These are phyloP conservation scores for Cercospora zeina DNA, from an alignment of 2,329 filamentous ascomycete species.

Conservation along the genomic window DNA sequence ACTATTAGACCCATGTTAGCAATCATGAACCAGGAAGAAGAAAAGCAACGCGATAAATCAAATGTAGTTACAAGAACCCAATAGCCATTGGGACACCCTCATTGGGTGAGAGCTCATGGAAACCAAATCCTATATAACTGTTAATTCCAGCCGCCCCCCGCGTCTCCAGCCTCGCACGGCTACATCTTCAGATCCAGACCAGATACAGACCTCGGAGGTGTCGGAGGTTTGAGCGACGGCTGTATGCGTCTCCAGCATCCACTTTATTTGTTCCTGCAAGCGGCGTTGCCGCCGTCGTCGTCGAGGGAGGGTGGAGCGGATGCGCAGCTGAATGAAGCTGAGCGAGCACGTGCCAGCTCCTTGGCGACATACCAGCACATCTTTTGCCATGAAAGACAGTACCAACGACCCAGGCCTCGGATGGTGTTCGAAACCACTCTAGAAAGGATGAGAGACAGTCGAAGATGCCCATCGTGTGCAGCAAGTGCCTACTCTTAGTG, in stretches of 20 bases:
- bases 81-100: neutral
- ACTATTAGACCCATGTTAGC: too few species aligned
- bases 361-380: neutral
- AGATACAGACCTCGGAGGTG: neutral
- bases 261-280: constrained; percentile 2
- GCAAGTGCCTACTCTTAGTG: too few species aligned
- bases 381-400: neutral
- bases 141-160: neutral
- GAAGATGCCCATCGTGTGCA: too few species aligned
- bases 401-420: too few species aligned
- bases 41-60: neutral
- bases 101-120: constrained; percentile 4
- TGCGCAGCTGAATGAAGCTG: constrained; percentile 4
- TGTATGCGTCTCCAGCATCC: constrained; percentile 16
- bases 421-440: too few species aligned
- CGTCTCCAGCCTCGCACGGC: neutral
- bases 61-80: neutral
- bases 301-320: constrained; percentile 4
- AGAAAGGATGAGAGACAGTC: too few species aligned
- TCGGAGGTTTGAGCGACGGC: constrained; percentile 13
- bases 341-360: constrained; percentile 1
- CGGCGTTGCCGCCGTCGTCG: neutral
- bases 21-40: neutral
- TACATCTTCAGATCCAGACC: constrained; percentile 16
- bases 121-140: neutral